Evolutionary conservation across 1,284 basidiomycete genomes (phyloP).

Genomic region (Fereydounia khargensis): DNA sequence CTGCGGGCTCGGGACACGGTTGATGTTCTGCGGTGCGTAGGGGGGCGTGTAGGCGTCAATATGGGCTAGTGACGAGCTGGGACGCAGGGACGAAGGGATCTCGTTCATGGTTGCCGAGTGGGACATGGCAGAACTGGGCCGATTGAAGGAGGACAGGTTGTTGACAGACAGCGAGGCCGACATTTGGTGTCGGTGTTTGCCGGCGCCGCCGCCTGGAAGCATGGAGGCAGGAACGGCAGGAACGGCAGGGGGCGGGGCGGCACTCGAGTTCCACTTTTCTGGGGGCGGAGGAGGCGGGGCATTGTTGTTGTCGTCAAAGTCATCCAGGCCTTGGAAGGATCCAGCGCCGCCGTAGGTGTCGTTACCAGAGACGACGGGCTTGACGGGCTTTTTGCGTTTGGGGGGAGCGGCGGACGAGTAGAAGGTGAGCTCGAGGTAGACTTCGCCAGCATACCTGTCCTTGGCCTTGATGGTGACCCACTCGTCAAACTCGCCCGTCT

Average conservation of each 20-base stretch:
- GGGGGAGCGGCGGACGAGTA: slow-evolving; percentile 50
- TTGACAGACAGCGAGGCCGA: slow-evolving; percentile 29
- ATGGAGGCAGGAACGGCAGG: slow-evolving; percentile 43
- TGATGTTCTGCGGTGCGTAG: slow-evolving; percentile 43
- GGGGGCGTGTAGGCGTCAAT: slow-evolving; percentile 47
- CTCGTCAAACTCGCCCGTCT: slow-evolving; percentile 94
- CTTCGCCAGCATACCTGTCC: slow-evolving; percentile 53
- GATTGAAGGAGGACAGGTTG: slow-evolving; percentile 11
- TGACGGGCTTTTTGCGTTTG: slow-evolving; percentile 25
- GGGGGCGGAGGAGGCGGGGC: slow-evolving; percentile 3
- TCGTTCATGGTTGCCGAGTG: slow-evolving; percentile 29
- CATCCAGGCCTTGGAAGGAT: slow-evolving; percentile 35
- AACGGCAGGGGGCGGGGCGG: slow-evolving; percentile 5
- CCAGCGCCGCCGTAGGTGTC: slow-evolving; percentile 50
- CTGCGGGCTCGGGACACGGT: slow-evolving; percentile 33
- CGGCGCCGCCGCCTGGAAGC: slow-evolving; percentile 21
- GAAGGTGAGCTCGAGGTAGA: slow-evolving; percentile 56
- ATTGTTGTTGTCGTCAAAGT: slow-evolving; percentile 29
- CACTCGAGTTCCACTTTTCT: not conserved
- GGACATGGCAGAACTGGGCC: slow-evolving; percentile 14
- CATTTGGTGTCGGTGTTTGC: slow-evolving; percentile 12
- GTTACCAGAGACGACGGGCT: slow-evolving; percentile 19
- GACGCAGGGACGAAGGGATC: slow-evolving; percentile 36
- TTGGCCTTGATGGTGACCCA: slow-evolving; percentile 70
- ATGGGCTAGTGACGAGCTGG: slow-evolving; percentile 46